Evolutionary conservation across 352 stramenopile genomes (phyloP), one percentile per base, ranked within the genome.

Genomic region (Phytophthora niederhauseri): DNA sequence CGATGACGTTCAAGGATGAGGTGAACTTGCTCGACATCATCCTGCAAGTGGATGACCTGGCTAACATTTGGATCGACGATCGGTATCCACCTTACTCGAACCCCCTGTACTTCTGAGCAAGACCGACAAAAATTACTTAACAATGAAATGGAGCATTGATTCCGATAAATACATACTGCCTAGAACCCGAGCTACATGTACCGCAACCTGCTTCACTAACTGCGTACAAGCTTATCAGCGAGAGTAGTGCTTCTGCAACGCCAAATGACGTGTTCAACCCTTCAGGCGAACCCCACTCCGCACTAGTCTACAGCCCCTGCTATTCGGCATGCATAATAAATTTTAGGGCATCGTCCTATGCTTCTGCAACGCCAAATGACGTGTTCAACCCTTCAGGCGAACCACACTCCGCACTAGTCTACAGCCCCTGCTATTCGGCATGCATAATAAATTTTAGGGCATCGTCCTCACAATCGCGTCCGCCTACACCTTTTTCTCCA

Each of bases 21-120:
- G 58, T 91, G 24, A 68, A 84, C 1, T 54, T 92, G 31, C 61
- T 92, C 6, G 74, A 84, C 26, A 70, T 91, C 46, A 82, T 93
- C 26, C 57, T 92, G 38, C 79, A 93, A 20, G 68, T 83, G 26
- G 85, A 95, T 61, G 84, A 91, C 54, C 61, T 93, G 30, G 64
- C 88, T 30, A 92, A 90, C 45, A 82, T 89, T 60, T 92, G 84
- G 81, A 89, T 93, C 58, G 84, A 93, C 57, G 79, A 88, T 31
- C 72, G 77, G 15, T 90, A 91, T 61, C 86, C 81, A 9, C 84
- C 78, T 3, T 93, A 92, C 57, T 78, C 82, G 28, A 93, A 90
- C 34, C 82, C 81, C 17, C 61, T 93, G 34, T 89, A 91, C 68
- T 91, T 89, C 38, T 88, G 48, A 82, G 9, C 3, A 43, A n/a